These are phyloP conservation scores for Angophora floribunda DNA, from an alignment of 345 rosid species.

Conservation along the genomic window DNA sequence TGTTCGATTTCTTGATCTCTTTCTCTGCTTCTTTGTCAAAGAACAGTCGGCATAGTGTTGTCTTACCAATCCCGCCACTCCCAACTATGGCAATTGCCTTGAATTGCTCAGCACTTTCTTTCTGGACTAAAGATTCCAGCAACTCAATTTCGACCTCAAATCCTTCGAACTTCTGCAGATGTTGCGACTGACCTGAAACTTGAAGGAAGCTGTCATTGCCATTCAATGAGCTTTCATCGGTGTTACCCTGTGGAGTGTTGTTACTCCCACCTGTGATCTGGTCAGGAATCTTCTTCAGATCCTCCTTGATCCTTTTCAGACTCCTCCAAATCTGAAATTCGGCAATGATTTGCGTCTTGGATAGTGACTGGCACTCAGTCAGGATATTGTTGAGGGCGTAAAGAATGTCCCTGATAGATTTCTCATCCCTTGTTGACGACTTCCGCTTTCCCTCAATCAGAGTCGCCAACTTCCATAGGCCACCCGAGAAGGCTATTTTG, in stretches of 20 bases:
- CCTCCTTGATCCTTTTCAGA: background rate
- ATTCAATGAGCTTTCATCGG: background rate
- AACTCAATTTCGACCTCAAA: background rate
- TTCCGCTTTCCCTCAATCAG: background rate
- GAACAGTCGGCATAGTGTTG: slow-evolving; percentile 29
- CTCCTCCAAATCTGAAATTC: background rate
- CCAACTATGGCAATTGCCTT: slow-evolving; percentile 28
- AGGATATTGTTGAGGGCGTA: background rate
- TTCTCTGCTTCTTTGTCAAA: background rate
- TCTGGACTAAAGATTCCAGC: background rate
- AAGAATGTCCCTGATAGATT: background rate
- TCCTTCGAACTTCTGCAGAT: background rate
- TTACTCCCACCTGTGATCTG: background rate
- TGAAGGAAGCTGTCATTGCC: background rate
- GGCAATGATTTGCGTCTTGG: background rate
- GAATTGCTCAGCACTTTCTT: background rate
- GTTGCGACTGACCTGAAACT: background rate
- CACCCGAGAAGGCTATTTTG: background rate
- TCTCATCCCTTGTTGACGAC: background rate
- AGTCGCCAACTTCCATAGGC: background rate
- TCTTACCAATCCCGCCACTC: slow-evolving; percentile 29
- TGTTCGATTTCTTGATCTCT: background rate
- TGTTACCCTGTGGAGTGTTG: background rate
- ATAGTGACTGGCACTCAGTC: background rate
- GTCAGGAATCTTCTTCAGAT: background rate